Percentiles rank a stretch among this genome's conserved stretches.
These are phyloP conservation scores for Cucurbita maxima DNA, from an alignment of 306 rosid genomes.

Conservation along the genomic window DNA sequence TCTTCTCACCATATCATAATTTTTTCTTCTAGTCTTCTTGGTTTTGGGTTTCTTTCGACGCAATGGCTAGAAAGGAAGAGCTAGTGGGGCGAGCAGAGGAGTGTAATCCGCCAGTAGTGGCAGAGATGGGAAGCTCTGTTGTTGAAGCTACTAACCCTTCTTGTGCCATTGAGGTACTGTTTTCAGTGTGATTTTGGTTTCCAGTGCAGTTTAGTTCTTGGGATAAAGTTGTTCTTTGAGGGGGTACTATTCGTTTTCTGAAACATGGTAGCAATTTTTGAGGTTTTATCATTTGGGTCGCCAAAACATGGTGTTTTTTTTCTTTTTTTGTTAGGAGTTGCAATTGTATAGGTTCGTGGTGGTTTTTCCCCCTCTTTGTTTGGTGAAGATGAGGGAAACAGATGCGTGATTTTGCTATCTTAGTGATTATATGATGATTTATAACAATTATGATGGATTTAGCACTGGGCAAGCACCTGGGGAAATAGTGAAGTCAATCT, in stretches of 20 bases:
- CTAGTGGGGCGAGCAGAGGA: neutral
- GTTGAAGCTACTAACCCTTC: neutral
- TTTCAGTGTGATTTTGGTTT: neutral
- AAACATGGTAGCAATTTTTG: no score
- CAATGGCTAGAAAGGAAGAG: neutral
- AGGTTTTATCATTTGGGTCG: no score
- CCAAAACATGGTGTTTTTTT: neutral
- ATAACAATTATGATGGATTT: neutral
- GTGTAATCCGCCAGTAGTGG: neutral
- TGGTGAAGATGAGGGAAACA: neutral
- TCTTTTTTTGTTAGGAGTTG: neutral
- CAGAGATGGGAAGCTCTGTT: neutral
- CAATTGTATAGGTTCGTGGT: neutral
- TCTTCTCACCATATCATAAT: neutral
- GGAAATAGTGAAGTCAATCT: no score
- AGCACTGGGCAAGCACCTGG: no score
- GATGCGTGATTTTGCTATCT: neutral
- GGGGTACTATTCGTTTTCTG: neutral
- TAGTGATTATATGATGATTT: neutral
- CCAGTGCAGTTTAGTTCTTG: neutral
- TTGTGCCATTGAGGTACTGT: constrained; percentile 4
- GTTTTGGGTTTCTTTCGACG: neutral
- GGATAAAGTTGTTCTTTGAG: neutral
- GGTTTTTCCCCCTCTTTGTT: neutral
- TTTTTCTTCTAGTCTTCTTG: neutral